Conservation (phyloP, 495 filamentous ascomycete genomes). For the Trichoderma parareesei region DNA sequence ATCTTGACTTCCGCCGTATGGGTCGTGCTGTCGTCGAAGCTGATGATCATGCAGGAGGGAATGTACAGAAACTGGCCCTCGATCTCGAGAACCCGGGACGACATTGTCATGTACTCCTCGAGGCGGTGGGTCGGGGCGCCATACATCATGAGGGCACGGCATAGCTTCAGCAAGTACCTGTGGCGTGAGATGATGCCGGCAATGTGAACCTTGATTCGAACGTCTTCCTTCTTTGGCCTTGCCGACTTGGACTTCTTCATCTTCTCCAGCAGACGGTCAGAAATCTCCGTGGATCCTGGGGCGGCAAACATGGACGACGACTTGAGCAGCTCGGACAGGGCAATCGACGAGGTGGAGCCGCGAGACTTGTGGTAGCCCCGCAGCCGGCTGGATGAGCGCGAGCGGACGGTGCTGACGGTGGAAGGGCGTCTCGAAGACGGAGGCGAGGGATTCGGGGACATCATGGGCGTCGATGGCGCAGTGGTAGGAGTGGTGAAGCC, state of each 20-base stretch:
- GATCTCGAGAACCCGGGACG: constrained; percentile 78
- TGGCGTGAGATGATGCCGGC: constrained; percentile 78
- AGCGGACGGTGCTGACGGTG: constrained; percentile 39
- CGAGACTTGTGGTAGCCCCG: constrained; percentile 5
- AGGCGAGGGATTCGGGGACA: constrained; percentile 46
- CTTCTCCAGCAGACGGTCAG: constrained; percentile 27
- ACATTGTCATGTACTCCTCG: constrained; percentile 84
- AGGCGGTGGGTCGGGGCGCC: constrained; percentile 72
- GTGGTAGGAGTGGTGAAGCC: constrained; percentile 23
- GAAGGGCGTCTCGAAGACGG: constrained; percentile 46
- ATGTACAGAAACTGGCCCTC: constrained; percentile 89
- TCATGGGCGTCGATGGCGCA: constrained; percentile 23
- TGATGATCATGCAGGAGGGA: constrained; percentile 91
- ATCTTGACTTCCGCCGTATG: constrained; percentile 93
- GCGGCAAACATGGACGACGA: constrained; percentile 41
- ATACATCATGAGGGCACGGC: constrained; percentile 77
- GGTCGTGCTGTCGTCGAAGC: constrained; percentile 81
- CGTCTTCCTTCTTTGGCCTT: constrained; percentile 24
- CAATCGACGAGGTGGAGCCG: constrained; percentile 30
- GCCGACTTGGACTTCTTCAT: constrained; percentile 21
- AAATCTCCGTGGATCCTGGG: constrained; percentile 22
- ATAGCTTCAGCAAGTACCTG: constrained; percentile 75
- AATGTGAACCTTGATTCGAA: constrained; percentile 80
- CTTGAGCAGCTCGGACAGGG: constrained; percentile 48
- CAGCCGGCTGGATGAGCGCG: constrained; percentile 8